Base-by-base conservation (phyloP, 2,329 filamentous ascomycete species). In the Colletotrichum echinochloae region DNA sequence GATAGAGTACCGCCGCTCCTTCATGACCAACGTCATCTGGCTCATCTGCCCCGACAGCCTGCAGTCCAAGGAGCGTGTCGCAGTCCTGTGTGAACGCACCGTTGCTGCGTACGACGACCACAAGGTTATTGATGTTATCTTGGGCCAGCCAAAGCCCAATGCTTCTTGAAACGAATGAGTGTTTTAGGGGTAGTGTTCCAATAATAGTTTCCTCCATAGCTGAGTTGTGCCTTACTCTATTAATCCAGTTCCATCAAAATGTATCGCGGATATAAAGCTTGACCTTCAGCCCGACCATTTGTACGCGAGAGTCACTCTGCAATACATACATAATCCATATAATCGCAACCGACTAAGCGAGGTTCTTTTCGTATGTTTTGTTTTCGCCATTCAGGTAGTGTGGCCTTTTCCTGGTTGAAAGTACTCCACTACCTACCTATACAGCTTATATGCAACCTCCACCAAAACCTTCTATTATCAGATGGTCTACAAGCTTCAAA, bases 31-130 rank as follows among this genome's bases (percentile, higher is more conserved):
- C 51, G 71, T 78, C 52, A 76, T 79, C 41, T 81, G 49, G 65
- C 48, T 63, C 18, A 63, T 67, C 60, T 67, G 65, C 23, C 59
- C 72, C 11, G 74, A 74, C 39, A 75, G 60, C 59, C 72, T 83
- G 54, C 81, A 82, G 75, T 76, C 73, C 7, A 79, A 79, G 67
- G 79, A 83, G 71, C 76, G 80, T 2, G 75, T 82, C 4, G 75
- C 72, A 3, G 73, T 72, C 1, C 65, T 82, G 63, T 78, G 77
- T 33, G 78, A 79, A 66, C 76, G 80, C n/a, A 77, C 79, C 2
- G 75, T 81, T 28, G 78, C 80, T 5, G 74, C 79, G 3, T 80
- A 75, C 64, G 68, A 78, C n/a, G 81, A 82, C 54, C 81, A 83
- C 64, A 78, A 78, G 70, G 77, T 80, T 7, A 76, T 83, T 69